Base-by-base conservation (phyloP, 2,329 filamentous ascomycete genomes). In the Xylaria sp. region DNA sequence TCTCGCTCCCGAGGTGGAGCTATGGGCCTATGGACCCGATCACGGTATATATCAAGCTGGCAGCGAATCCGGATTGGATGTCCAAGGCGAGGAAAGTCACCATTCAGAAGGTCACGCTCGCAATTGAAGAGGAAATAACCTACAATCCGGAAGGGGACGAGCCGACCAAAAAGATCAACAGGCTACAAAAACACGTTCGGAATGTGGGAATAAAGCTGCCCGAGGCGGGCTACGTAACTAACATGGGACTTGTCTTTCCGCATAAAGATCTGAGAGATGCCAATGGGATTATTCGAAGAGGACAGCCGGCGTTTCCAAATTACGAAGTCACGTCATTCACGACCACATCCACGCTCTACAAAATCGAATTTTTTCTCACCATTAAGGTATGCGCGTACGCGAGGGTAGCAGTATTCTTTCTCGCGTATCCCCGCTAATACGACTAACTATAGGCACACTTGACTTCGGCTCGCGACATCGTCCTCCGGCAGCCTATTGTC, bases 111-210 rank as follows among this genome's bases (percentile, higher is more conserved):
- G 94, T 99, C 63, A 96, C 92, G 1, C 87, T 97, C 39, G 86
- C 86, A 11, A 95, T 99, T 64, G 94, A 97, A 69, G 94, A 99
- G 73, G 93, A 97, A 70, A 96, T 97, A 54, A 95, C 94, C n/a
- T 99, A 90, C 75, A 97, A 99, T 63, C 94, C 94, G 24, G 93
- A 97, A 73, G 94, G 94, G 44, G 94, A 97, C 68, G 94, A 97
- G 70, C 92, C 92, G 22, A 90, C 90, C 26, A 90, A 91, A 62
- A 97, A 96, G 72, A 79, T 91, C 63, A 97, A 96, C 73, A 89
- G 87, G 52, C 78, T 99, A 61, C 88, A 90, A 21, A 94, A 92
- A 71, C 89, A 93, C 64, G 88, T 88, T 1, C 91, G 97, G 66
- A 77, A 80, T 1, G 87, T 99, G 24, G 89, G 90, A 46, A 84